phyloP scores from a whole-genome alignment of 1,139 yeast species.

The Debaryomyces udenii region DNA sequence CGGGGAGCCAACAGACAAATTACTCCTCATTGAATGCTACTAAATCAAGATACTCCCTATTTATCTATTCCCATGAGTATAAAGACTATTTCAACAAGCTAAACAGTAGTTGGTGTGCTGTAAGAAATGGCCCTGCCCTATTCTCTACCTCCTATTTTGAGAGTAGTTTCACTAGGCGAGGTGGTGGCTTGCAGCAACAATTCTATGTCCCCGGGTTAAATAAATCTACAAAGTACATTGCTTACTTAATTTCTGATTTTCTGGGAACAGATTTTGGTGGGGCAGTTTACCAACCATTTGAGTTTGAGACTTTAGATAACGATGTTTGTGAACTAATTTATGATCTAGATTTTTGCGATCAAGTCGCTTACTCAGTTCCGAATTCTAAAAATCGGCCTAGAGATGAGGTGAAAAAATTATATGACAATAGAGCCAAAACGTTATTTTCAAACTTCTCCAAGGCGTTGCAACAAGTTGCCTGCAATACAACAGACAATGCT shows the following conservation, averaged over 20 bases:
- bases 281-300: constrained; percentile 58
- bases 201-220: constrained; percentile 66
- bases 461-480: constrained; percentile 75
- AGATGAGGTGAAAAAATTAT: constrained; percentile 37
- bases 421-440: constrained; percentile 63
- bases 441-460: constrained; percentile 69
- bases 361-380: constrained; percentile 90
- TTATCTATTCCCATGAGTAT: constrained; percentile 48
- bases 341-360: constrained; percentile 73
- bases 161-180: constrained; percentile 51
- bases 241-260: constrained; percentile 62
- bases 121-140: constrained; percentile 51
- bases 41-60: constrained; percentile 44
- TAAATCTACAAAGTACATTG: constrained; percentile 63
- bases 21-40: constrained; percentile 29
- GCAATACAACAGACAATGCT: constrained; percentile 73
- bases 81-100: constrained; percentile 43
- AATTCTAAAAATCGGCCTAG: constrained; percentile 36
- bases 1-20: constrained; percentile 24
- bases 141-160: constrained; percentile 24
- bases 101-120: constrained; percentile 74
- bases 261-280: constrained; percentile 58
- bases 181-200: constrained; percentile 57
- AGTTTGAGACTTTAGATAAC: constrained; percentile 60
- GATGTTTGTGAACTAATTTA: constrained; percentile 73